These are phyloP conservation scores for Salix viminalis DNA, from an alignment of 345 rosid species.

Conservation along the genomic window DNA sequence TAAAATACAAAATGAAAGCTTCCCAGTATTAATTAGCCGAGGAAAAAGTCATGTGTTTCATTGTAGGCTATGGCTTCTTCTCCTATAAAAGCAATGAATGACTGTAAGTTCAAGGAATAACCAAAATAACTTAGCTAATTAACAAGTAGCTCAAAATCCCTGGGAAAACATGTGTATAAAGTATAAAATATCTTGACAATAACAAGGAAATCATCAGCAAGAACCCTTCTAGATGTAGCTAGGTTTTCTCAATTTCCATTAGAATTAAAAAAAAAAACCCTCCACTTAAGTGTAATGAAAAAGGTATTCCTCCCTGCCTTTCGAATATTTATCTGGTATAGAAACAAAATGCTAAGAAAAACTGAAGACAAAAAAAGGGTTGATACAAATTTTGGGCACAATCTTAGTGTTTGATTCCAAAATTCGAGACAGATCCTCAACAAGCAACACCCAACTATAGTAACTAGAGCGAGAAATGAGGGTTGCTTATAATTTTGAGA, in stretches of 20 bases:
- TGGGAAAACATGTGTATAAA: not conserved
- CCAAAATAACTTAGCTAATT: not conserved
- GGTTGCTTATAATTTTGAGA: not conserved
- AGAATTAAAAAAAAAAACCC: not conserved
- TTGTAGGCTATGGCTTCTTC: constrained; percentile 38
- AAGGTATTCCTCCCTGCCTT: not conserved
- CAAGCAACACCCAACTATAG: not conserved
- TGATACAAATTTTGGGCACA: not conserved
- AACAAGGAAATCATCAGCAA: not conserved
- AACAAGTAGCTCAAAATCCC: not conserved
- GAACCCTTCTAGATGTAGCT: not conserved
- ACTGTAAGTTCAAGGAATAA: not conserved
- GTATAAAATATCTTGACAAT: not conserved
- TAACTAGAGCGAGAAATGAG: not conserved
- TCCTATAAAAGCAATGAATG: constrained; percentile 28
- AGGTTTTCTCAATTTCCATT: not conserved
- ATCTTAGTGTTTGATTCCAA: not conserved
- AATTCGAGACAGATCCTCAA: too few relatives aligned
- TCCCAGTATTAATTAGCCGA: not conserved
- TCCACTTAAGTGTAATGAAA: not conserved
- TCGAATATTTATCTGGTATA: not conserved
- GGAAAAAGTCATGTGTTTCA: not conserved
- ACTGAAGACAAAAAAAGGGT: too few relatives aligned
- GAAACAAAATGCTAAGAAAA: not conserved
- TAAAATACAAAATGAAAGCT: not conserved